Evolutionary conservation across 2,329 filamentous ascomycete species (phyloP).

Genomic region (Allantophomopsis lycopodina): DNA sequence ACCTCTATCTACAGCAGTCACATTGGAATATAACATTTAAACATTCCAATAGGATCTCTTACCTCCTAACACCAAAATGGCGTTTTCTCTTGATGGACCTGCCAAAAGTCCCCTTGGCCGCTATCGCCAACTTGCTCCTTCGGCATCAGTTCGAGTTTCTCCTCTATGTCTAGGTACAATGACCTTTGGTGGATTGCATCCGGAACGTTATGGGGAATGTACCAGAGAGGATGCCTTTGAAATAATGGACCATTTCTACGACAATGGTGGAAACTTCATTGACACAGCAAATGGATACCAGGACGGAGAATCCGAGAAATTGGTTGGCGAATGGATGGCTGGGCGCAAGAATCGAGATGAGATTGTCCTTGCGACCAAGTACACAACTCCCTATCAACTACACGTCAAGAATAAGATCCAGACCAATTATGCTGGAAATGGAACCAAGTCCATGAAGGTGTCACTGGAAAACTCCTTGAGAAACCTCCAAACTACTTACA

Average conservation of each 20-base stretch:
- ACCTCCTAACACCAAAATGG: too few relatives aligned
- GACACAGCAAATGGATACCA: constrained; percentile 48
- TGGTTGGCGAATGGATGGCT: constrained; percentile 58
- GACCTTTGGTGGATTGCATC: constrained; percentile 37
- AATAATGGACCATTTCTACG: constrained; percentile 38
- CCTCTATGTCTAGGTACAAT: constrained; percentile 50
- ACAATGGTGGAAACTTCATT: constrained; percentile 49
- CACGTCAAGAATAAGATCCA: constrained; percentile 15
- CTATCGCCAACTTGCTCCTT: constrained; percentile 50
- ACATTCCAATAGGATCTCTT: too few relatives aligned
- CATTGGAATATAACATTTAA: too few relatives aligned
- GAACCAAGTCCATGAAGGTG: constrained; percentile 42
- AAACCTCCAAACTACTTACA: constrained; percentile 54
- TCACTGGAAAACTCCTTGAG: constrained; percentile 41
- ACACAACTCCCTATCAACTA: constrained; percentile 17
- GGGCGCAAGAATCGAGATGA: constrained; percentile 44
- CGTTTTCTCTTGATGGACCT: too few relatives aligned
- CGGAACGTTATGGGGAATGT: constrained; percentile 25
- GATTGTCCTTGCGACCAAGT: constrained; percentile 51
- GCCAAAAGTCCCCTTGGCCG: constrained; percentile 44
- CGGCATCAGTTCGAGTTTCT: constrained; percentile 48
- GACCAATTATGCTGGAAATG: constrained; percentile 41
- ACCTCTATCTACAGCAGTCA: too few relatives aligned
- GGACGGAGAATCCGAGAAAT: constrained; percentile 40
- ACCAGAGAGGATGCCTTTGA: constrained; percentile 38